Evolutionary conservation across 495 filamentous ascomycete genomes (phyloP), one percentile per base, ranked within the genome.

Genomic region (Extremus antarcticus): DNA sequence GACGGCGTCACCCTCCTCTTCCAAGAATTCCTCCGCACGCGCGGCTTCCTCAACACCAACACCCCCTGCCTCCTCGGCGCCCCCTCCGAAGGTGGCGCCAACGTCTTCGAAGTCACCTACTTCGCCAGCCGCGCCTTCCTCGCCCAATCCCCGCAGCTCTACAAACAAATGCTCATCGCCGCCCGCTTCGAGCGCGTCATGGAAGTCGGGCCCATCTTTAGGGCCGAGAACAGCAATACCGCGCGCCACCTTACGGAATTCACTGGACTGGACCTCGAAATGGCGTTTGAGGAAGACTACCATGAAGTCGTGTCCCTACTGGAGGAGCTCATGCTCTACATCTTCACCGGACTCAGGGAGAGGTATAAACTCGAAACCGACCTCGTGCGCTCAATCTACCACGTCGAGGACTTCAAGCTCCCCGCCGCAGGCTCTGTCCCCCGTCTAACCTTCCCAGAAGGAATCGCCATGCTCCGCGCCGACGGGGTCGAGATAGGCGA

Each of bases 391-490:
- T 61, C 55, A 43, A 65, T 59, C 16, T 73, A 74, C 54, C 60
- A 68, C 48, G 69, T 73, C 53, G 68, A 71, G 15, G 65, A 68
- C 40, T 73, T 75, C 68, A 68, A 73, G 43, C 65, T 78, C 0
- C 76, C 75, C 2, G 77, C 78, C 49, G 66, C 79, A 11, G 88
- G 87, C 65, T 84, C 88, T 69, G 86, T 88, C 45, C 78, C 90
- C 15, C 82, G 88, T 7, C 74, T 95, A 47, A 87, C 83, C 40
- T 95, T 94, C 68, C 81, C 84, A 60, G 89, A 95, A 66, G 90
- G 83, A 53, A 86, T 94, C 62, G 77, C 78, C 39, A 77, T 95
- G 53, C 77, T 95, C 20, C 83, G 88, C 43, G 85, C 86, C 60
- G 87, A 87, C 0, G 87, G 86, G 38, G 80, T 87, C 51, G 78